Base-by-base conservation (phyloP, 75 land plant genomes). In the Sequoiadendron giganteum region DNA sequence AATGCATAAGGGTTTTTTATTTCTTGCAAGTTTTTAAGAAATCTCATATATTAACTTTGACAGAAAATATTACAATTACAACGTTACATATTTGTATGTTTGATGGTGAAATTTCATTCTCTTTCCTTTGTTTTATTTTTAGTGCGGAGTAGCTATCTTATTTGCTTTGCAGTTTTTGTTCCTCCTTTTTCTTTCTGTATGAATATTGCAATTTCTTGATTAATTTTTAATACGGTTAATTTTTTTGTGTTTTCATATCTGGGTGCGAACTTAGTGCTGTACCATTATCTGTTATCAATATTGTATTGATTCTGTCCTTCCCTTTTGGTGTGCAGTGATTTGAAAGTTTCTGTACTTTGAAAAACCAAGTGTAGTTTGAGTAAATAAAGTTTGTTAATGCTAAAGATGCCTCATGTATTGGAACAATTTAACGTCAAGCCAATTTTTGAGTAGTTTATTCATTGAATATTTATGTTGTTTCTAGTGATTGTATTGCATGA, bases 211-310 rank as follows among this genome's bases (percentile, higher is more conserved):
- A 38, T 84, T 70, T 88, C 83, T 73, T 55, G 15, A 48, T 48
- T 55, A 70, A 89, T 52, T 3, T 6, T 19, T 87, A 89, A 54
- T 87, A 76, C 84, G n/a, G 52, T 70, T 88, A 15, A 87, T 40
- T 90, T 92, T 65, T 2, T 30, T 49, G 1, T 25, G 28, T 65
- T 21, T 65, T 25, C n/a, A 25, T 7, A 21, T 58, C 21, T 19
- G 25, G 6, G 19, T 18, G 65, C 19, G 21, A 14, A 19, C 65
- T 18, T 0, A 3, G 25, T 58, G 25, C 65, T 58, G 65, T 16
- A 58, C 3, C 65, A 18, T 1, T 58, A 58, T 58, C 65, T 19
- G 5, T 58, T 58, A 18, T 15, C 5, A 19, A 58, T 58, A 19
- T 19, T 14, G 14, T 58, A 18, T 18, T 19, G 65, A 18, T 58